These are phyloP conservation scores for Cenchrus purpureus DNA, from an alignment of 176 grass and related monocot genomes.

Conservation along the genomic window DNA sequence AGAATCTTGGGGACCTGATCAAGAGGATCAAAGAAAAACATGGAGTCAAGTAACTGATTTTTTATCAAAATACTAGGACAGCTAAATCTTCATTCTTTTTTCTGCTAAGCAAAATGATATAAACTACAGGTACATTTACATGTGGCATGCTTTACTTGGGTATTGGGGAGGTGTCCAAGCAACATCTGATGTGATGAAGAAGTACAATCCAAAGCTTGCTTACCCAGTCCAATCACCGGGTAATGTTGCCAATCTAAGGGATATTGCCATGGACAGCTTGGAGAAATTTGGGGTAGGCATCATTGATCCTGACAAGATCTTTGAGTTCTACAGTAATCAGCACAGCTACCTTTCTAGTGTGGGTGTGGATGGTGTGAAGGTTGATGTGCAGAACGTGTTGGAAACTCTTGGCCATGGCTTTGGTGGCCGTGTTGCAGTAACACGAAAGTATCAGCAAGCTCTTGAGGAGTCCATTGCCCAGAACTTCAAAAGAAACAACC, in stretches of 20 bases:
- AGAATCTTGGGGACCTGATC: constrained; percentile 46
- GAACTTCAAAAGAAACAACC: constrained; percentile 53
- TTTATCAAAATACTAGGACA: constrained; percentile 5
- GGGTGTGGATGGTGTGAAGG: constrained; percentile 72
- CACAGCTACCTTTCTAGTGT: constrained; percentile 58
- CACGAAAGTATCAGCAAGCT: constrained; percentile 59
- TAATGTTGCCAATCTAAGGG: constrained; percentile 53
- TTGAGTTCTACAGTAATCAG: constrained; percentile 70
- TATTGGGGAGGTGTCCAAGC: constrained; percentile 58
- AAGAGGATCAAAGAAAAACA: constrained; percentile 54
- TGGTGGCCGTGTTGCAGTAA: constrained; percentile 56
- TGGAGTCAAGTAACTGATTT: constrained; percentile 50
- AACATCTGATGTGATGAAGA: constrained; percentile 49
- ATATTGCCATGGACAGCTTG: constrained; percentile 69
- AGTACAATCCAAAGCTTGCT: constrained; percentile 55
- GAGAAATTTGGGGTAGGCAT: constrained; percentile 59
- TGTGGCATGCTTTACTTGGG: constrained; percentile 63
- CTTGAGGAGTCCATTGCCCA: constrained; percentile 58
- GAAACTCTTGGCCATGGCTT: constrained; percentile 60
- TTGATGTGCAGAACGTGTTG: constrained; percentile 69
- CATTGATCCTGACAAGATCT: constrained; percentile 56
- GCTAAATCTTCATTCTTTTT: background rate
- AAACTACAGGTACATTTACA: constrained; percentile 47
- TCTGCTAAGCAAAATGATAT: background rate
- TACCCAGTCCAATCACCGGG: constrained; percentile 56